These are phyloP conservation scores for Physcomitrellopsis africana DNA, from an alignment of 225 moss, liverwort and hornwort species.

Conservation along the genomic window DNA sequence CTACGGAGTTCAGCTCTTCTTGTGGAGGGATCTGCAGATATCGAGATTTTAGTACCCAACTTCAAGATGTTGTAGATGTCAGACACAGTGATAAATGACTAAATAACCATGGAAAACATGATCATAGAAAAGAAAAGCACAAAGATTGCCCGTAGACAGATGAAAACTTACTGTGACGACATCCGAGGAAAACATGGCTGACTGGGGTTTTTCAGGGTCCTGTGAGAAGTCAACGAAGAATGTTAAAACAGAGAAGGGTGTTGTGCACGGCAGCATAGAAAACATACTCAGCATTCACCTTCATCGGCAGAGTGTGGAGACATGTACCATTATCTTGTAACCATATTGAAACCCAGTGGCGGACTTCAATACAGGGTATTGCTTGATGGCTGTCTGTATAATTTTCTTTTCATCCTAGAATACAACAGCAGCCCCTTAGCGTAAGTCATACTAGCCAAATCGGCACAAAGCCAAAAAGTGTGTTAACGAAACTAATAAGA, in stretches of 20 bases:
- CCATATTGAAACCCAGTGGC: slow-evolving; percentile 90
- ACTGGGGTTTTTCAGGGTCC: slow-evolving; percentile 82
- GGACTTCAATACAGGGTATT: slow-evolving; percentile 85
- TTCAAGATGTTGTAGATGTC: not conserved
- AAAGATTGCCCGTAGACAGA: not conserved
- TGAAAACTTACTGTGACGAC: slow-evolving; percentile 65
- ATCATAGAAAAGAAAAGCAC: slow-evolving; percentile 1
- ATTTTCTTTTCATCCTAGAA: slow-evolving; percentile 79
- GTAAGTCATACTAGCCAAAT: slow-evolving; percentile 7
- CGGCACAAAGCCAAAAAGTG: slow-evolving; percentile 4
- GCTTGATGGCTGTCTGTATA: slow-evolving; percentile 79
- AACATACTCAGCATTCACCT: slow-evolving; percentile 7
- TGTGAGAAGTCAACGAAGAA: slow-evolving; percentile 36
- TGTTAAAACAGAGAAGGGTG: slow-evolving; percentile 8
- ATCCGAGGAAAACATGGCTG: slow-evolving; percentile 79
- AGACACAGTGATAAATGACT: too few relatives aligned
- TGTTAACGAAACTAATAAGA: not conserved
- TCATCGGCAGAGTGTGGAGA: slow-evolving; percentile 5
- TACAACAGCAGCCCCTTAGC: slow-evolving; percentile 18
- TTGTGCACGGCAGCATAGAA: not conserved
- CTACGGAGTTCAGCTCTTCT: slow-evolving; percentile 81
- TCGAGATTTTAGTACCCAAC: slow-evolving; percentile 7
- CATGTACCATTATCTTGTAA: slow-evolving; percentile 85
- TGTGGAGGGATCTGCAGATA: slow-evolving; percentile 74
- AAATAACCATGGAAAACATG: not conserved